Conservation (phyloP, 495 filamentous ascomycete genomes). For the Hamigera avellanea region DNA sequence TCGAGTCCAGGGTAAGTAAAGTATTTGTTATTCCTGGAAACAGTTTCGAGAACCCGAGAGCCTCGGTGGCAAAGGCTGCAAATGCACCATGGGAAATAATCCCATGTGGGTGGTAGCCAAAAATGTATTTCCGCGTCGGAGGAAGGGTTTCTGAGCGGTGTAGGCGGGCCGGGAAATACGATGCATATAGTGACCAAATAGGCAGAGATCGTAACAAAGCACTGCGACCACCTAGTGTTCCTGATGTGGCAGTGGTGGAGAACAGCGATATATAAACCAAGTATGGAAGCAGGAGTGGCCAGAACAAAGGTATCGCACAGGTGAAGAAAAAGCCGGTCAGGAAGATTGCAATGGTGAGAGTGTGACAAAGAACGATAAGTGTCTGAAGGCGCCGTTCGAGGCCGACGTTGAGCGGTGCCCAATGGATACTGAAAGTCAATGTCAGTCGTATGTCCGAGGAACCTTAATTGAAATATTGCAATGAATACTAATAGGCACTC, state of each 20-base stretch:
- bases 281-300: conserved; percentile 88
- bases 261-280: conserved; percentile 69
- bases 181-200: conserved; percentile 80
- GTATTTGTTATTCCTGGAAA: conserved; percentile 96
- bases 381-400: conserved; percentile 81
- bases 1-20: conserved; percentile 77
- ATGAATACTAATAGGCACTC: too few species aligned
- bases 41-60: conserved; percentile 73
- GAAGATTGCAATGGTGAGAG: conserved; percentile 61
- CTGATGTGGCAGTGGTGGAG: conserved; percentile 63
- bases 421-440: conserved; percentile 58
- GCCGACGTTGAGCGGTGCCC: conserved; percentile 81
- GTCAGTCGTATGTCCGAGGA: too few species aligned
- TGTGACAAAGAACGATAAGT: conserved; percentile 73
- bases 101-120: conserved; percentile 94
- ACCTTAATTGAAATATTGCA: too few species aligned
- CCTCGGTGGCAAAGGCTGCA: conserved; percentile 84
- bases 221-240: conserved; percentile 60
- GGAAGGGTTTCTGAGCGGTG: conserved; percentile 70
- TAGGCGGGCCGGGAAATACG: conserved; percentile 81
- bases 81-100: conserved; percentile 96
- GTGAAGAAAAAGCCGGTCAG: conserved; percentile 83
- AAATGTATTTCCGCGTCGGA: conserved; percentile 86
- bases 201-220: conserved; percentile 59
- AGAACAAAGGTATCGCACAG: conserved; percentile 79